Evolutionary conservation across 805 yeast genomes (phyloP), one percentile per base, ranked within the genome.

Genomic region (Lipomyces mesembrius): DNA sequence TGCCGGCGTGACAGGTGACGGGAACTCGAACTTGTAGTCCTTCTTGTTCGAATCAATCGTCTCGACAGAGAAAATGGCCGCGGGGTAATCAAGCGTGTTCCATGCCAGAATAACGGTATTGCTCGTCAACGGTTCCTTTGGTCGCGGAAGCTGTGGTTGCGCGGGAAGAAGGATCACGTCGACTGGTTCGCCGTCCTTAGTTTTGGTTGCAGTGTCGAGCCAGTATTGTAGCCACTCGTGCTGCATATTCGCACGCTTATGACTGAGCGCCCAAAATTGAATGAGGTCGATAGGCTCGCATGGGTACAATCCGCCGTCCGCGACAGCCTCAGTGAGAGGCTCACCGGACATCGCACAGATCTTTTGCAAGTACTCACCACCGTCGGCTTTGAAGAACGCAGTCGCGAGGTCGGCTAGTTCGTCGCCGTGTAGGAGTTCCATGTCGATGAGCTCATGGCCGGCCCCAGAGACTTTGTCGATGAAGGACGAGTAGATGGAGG

Each of bases 391-490:
- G 71, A 78, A 83, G 66, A 84, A 80, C 14, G 68, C 70, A 6
- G 77, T 72, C 55, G 80, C 77, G 27, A 78, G 60, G 2, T 75
- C 75, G 61, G 75, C 72, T 62, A 79, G 71, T 78, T 80, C 85
- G 79, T 55, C 80, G 80, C 61, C 84, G 76, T 52, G 76, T 77
- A 43, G 60, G 32, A 67, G 37, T 17, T 62, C 65, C 22, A 69
- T 79, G 60, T 82, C 83, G 57, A 86, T 78, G 11, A 84, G 79
- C 65, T 83, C 83, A 71, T 84, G 87, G 34, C 89, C 85, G 1
- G 90, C 88, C 0, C 78, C 82, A 65, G 79, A 76, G 73, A 90
- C 82, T 72, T 86, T 87, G 2, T 78, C 82, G 29, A 79, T 87
- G 9, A 84, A 83, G 56, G 79, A 77, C 68, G 85, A 79, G 75